Conservation (phyloP, 1,284 basidiomycete species). For the Leccinum angustisporum region DNA sequence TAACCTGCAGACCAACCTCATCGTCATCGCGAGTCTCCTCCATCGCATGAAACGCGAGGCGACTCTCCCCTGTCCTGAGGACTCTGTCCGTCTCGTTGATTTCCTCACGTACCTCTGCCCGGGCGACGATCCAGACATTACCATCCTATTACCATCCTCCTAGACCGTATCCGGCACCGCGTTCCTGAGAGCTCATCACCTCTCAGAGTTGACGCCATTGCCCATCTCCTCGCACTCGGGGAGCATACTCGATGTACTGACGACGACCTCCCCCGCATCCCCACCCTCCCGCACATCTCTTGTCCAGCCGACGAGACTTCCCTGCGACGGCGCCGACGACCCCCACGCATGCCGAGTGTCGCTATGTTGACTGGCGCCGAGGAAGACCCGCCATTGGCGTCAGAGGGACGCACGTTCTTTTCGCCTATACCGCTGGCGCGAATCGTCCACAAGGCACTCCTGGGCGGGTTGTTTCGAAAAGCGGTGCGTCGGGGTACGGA, state of each 20-base stretch:
- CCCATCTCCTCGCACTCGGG: constrained; percentile 24
- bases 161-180: constrained; percentile 16
- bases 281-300: neutral
- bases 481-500: constrained; percentile 13
- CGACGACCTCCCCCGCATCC: constrained; percentile 10
- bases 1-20: constrained; percentile 41
- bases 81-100: constrained; percentile 21
- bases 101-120: constrained; percentile 24
- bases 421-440: constrained; percentile 24
- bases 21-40: constrained; percentile 35
- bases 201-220: constrained; percentile 17
- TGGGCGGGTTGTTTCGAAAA: constrained; percentile 27
- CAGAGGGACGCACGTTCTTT: constrained; percentile 8
- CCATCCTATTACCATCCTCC: constrained; percentile 16
- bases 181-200: constrained; percentile 3
- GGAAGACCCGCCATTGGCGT: neutral
- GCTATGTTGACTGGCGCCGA: constrained; percentile 21
- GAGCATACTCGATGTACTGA: neutral
- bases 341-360: constrained; percentile 15
- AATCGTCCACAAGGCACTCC: constrained; percentile 24
- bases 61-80: neutral
- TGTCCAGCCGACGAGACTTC: neutral
- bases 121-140: constrained; percentile 20
- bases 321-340: neutral
- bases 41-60: constrained; percentile 28